Percentiles rank a stretch among this genome's conserved stretches.
phyloP scores from a whole-genome alignment of 352 stramenopile genomes.

The Phytophthora cryptogea region DNA sequence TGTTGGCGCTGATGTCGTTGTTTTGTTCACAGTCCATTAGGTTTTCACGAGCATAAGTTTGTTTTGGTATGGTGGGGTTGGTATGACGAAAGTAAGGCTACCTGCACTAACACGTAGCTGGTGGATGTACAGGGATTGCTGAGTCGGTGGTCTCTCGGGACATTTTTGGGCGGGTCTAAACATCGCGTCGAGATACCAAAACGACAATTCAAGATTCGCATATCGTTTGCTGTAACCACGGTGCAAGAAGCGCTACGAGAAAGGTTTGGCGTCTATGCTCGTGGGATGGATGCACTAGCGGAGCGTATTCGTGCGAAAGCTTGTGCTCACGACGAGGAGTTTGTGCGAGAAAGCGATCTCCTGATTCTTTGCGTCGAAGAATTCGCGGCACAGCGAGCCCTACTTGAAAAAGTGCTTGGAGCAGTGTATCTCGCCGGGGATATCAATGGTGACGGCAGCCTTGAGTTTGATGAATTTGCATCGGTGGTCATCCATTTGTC shows the following conservation, averaged over 20 bases:
- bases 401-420: slow-evolving; percentile 72
- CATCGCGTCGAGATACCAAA: slow-evolving; percentile 58
- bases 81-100: not conserved
- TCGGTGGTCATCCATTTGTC: slow-evolving; percentile 62
- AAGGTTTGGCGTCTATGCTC: slow-evolving; percentile 70
- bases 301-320: slow-evolving; percentile 46
- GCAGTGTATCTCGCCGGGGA: slow-evolving; percentile 74
- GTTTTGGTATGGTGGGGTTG: slow-evolving; percentile 42
- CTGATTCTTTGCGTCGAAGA: slow-evolving; percentile 67
- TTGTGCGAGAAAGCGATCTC: slow-evolving; percentile 65
- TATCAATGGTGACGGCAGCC: slow-evolving; percentile 64
- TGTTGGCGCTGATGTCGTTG: slow-evolving; percentile 8
- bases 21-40: slow-evolving; percentile 40
- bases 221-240: slow-evolving; percentile 51
- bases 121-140: slow-evolving; percentile 39
- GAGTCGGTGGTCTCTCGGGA: slow-evolving; percentile 64
- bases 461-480: slow-evolving; percentile 80
- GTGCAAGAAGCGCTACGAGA: slow-evolving; percentile 63
- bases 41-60: slow-evolving; percentile 80
- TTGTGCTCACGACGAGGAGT: slow-evolving; percentile 53
- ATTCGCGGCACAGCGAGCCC: slow-evolving; percentile 47
- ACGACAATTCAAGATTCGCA: slow-evolving; percentile 64
- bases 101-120: not conserved
- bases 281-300: slow-evolving; percentile 48
- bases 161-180: slow-evolving; percentile 56